Conservation (phyloP, 164 flowering plant species). For the Hamamelis virginiana region DNA sequence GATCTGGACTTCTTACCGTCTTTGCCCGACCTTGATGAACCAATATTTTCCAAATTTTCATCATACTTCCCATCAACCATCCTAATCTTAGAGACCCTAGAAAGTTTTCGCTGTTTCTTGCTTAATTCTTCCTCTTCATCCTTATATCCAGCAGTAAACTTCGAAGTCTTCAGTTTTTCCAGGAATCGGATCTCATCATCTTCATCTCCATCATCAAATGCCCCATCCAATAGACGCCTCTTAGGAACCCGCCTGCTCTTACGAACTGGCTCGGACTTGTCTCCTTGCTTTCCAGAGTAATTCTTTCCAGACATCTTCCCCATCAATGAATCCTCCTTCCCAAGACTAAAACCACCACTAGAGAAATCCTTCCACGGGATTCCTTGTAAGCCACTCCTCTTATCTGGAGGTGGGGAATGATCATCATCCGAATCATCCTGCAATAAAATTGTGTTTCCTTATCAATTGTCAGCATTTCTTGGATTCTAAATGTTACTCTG, state of each 20-base stretch:
- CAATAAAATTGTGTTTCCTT: constrained; percentile 5
- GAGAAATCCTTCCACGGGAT: constrained; percentile 79
- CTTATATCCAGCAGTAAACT: constrained; percentile 25
- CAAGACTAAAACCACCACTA: constrained; percentile 38
- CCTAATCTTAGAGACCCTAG: constrained; percentile 38
- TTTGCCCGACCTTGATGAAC: constrained; percentile 28
- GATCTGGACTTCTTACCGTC: constrained; percentile 54
- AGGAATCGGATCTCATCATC: constrained; percentile 91
- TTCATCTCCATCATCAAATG: constrained; percentile 66
- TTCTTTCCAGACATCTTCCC: constrained; percentile 41
- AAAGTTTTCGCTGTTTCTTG: constrained; percentile 45
- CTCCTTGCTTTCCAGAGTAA: constrained; percentile 39
- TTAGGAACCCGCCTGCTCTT: constrained; percentile 87
- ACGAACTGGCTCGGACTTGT: constrained; percentile 63
- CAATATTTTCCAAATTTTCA: constrained; percentile 25
- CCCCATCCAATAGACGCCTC: constrained; percentile 62
- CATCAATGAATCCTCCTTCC: constrained; percentile 42
- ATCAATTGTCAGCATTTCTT: background rate
- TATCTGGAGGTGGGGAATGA: constrained; percentile 35
- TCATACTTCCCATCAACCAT: constrained; percentile 20
- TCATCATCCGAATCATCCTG: constrained; percentile 56
- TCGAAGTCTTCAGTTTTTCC: constrained; percentile 69
- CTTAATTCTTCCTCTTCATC: constrained; percentile 54
- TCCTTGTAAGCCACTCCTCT: constrained; percentile 57
- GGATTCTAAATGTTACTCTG: background rate